Evolutionary conservation across 78 protist species (phyloP), one percentile per base, ranked within the genome.

Genomic region (Dictyostelium firmibasis): DNA sequence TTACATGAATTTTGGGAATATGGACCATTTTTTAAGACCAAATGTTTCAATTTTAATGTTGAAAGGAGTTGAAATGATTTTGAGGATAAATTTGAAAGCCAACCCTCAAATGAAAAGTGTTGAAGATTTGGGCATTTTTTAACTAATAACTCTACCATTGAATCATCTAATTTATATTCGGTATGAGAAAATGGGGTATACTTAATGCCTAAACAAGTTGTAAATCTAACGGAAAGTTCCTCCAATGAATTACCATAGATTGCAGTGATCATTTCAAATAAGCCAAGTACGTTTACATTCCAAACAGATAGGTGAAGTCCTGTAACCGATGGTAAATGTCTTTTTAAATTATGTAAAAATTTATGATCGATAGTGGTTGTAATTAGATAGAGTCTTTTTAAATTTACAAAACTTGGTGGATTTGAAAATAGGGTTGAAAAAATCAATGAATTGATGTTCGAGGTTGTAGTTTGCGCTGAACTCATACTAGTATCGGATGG

Each of bases 291-390:
- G 23, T 78, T 84, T 1, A n/a, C 27, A 69, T 89, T 89, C 94
- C 94, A 89, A 35, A 89, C 94, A 18, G 94, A 89, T 3, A 89
- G 43, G 69, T 89, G 94, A 10, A 89, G 83, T 18, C 94, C 94
- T 6, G 57, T 38, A 1, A 89, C 16, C 35, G 33, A 69, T 23
- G 94, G 86, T 33, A 89, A 47, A 50, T 81, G 86, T 16, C 10
- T 81, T 29, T 50, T 81, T 41, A 89, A 41, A 50, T 67, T 64
- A 4, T 20, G 4, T 9, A 89, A 41, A 31, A 81, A 72, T 57
- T 36, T 69, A 27, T 36, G 43, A 16, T 89, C 94, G 0, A 89
- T 27, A 0, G n/a, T 69, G 0, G 94, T 89, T 0, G 94, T 89
- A 4, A 89, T 57, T 13, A 89, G 33, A 70, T 69, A 89, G 8